phyloP scores from a whole-genome alignment of 345 rosid species.

The Linum lewisii region DNA sequence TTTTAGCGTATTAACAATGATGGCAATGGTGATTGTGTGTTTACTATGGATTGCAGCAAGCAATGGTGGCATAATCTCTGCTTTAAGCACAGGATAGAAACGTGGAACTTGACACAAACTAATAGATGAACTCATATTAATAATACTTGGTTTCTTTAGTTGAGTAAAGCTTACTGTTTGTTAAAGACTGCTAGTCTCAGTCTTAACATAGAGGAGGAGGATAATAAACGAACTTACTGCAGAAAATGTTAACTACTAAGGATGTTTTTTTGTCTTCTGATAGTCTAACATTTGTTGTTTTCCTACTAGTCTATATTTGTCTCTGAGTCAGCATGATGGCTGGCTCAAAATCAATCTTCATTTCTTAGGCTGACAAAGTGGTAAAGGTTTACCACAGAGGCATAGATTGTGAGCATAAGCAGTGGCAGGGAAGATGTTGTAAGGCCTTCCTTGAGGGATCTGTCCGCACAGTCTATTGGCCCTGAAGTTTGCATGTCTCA shows the following conservation, averaged over 20 bases:
- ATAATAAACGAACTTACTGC: slow-evolving; percentile 10
- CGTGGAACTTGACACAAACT: too few species aligned
- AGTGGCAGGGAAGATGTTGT: slow-evolving; percentile 55
- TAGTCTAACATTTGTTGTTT: slow-evolving; percentile 1
- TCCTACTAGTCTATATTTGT: slow-evolving; percentile 20
- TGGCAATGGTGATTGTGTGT: too few species aligned
- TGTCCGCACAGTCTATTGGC: slow-evolving; percentile 81
- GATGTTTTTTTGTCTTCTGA: too few species aligned
- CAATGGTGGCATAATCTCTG: too few species aligned
- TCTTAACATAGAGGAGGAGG: too few species aligned
- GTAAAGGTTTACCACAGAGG: slow-evolving; percentile 85
- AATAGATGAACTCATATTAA: too few species aligned
- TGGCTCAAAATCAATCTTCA: slow-evolving; percentile 37
- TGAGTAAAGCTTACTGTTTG: too few species aligned
- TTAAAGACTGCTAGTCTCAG: too few species aligned
- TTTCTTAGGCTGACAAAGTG: slow-evolving; percentile 48
- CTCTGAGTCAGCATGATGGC: slow-evolving; percentile 58
- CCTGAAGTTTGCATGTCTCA: slow-evolving; percentile 75
- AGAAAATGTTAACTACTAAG: slow-evolving; percentile 15
- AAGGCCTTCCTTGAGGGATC: slow-evolving; percentile 90
- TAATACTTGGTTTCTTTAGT: too few species aligned
- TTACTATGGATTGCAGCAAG: too few species aligned
- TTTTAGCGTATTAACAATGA: too few species aligned
- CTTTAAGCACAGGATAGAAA: too few species aligned
- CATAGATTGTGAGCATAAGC: slow-evolving; percentile 90